phyloP scores from a whole-genome alignment of 2,329 filamentous ascomycete species.

The Diplodia seriata region DNA sequence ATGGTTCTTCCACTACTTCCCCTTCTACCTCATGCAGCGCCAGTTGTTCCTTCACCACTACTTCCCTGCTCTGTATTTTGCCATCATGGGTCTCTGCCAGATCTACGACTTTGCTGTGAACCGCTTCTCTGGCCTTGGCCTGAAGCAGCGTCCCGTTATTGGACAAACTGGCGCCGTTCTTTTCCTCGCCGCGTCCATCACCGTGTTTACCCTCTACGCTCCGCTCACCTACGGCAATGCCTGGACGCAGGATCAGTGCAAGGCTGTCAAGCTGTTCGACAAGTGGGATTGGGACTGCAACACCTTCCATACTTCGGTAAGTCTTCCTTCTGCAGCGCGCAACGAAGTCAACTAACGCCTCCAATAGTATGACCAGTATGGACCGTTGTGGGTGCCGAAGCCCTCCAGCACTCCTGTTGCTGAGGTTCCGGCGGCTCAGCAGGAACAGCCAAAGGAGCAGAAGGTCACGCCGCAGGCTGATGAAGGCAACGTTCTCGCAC shows the following conservation, averaged over 20 bases:
- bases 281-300: conserved; percentile 99
- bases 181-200: conserved; percentile 76
- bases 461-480: conserved; percentile 44
- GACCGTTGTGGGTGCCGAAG: conserved; percentile 36
- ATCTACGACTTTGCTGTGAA: conserved; percentile 84
- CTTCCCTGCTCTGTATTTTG: conserved; percentile 95
- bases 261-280: conserved; percentile 81
- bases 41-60: conserved; percentile 99
- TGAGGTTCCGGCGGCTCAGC: conserved; percentile 37
- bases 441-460: conserved; percentile 38
- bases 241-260: conserved; percentile 91
- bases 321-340: conserved; percentile 48
- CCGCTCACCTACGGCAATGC: conserved; percentile 91
- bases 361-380: conserved; percentile 39
- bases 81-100: conserved; percentile 86
- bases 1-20: conserved; percentile 99
- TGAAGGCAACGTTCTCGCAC: conserved; percentile 52
- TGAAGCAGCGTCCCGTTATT: conserved; percentile 73
- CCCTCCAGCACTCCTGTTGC: conserved; percentile 34
- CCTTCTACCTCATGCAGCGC: conserved; percentile 97
- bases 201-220: conserved; percentile 82
- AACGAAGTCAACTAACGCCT: neutral
- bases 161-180: conserved; percentile 75
- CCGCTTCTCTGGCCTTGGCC: conserved; percentile 71
- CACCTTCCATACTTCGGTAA: conserved; percentile 85